Conservation (phyloP, 2,329 filamentous ascomycete genomes). For the Diaporthe batatas region DNA sequence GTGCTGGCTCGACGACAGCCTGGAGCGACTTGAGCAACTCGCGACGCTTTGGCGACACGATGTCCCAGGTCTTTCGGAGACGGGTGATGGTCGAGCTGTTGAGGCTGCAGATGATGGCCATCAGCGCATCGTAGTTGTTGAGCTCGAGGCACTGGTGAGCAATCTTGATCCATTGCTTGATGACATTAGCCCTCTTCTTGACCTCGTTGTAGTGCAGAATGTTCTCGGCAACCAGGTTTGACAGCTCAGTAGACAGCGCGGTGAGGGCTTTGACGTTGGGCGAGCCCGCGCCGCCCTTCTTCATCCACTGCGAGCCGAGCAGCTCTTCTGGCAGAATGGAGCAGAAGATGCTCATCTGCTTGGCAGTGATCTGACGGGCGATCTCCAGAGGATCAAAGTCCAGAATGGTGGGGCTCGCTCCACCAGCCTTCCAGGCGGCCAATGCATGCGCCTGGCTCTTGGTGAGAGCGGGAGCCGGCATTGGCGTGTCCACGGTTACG, state of each 20-base stretch:
- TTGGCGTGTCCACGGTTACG: conserved; percentile 76
- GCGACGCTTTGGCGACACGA: conserved; percentile 86
- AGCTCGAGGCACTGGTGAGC: conserved; percentile 87
- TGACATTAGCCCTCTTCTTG: conserved; percentile 89
- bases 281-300: conserved; percentile 82
- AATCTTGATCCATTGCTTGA: conserved; percentile 99
- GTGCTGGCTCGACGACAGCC: conserved; percentile 87
- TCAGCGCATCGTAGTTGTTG: conserved; percentile 95
- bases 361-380: conserved; percentile 91
- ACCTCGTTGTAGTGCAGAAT: conserved; percentile 90
- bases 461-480: conserved; percentile 77
- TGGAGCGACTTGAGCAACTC: conserved; percentile 83
- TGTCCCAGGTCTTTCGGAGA: conserved; percentile 91
- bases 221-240: conserved; percentile 92
- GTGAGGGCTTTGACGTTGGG: conserved; percentile 96
- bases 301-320: conserved; percentile 93
- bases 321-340: conserved; percentile 93
- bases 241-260: conserved; percentile 89
- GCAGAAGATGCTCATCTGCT: conserved; percentile 92
- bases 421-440: conserved; percentile 80
- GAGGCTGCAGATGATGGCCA: conserved; percentile 95
- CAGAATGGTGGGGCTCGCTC: conserved; percentile 78
- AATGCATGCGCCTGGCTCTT: conserved; percentile 83
- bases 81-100: conserved; percentile 93
- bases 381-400: conserved; percentile 94